Conservation (phyloP, 2,329 filamentous ascomycete genomes). For the Colletotrichum agaves region DNA sequence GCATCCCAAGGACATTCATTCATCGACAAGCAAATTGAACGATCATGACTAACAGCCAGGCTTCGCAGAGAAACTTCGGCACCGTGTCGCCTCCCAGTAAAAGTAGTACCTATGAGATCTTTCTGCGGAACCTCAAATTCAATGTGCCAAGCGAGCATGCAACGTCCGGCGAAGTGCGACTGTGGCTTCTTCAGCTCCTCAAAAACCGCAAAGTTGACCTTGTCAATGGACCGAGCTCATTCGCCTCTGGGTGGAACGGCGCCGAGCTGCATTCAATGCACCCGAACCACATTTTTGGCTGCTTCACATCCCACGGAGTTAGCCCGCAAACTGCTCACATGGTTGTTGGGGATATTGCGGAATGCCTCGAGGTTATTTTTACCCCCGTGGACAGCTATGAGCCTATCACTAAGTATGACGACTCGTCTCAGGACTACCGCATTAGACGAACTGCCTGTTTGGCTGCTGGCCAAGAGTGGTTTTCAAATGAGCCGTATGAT, state of each 20-base stretch:
- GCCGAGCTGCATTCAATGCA: constrained; percentile 14
- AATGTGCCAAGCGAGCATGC: constrained; percentile 5
- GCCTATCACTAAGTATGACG: neutral
- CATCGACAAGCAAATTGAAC: too few relatives aligned
- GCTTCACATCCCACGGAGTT: constrained; percentile 15
- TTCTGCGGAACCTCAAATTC: neutral
- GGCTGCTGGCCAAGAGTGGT: neutral
- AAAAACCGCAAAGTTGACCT: constrained; percentile 6
- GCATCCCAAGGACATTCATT: too few relatives aligned
- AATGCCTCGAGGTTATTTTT: constrained; percentile 10
- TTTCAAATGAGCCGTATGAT: neutral
- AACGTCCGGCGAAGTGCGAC: neutral
- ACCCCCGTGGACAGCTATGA: neutral
- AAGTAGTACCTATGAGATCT: too few relatives aligned
- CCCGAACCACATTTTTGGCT: constrained; percentile 15
- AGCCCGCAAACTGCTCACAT: constrained; percentile 2
- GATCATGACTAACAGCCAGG: too few relatives aligned
- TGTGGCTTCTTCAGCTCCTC: constrained; percentile 11
- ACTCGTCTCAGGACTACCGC: constrained; percentile 4
- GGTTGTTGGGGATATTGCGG: constrained; percentile 7
- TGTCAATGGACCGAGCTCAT: neutral
- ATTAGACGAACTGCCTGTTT: neutral
- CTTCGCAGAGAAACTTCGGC: too few relatives aligned
- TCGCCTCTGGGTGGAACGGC: constrained; percentile 3
- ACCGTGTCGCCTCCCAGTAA: too few relatives aligned